phyloP scores from a whole-genome alignment of 1,284 basidiomycete species.

The Agroathelia rolfsii region DNA sequence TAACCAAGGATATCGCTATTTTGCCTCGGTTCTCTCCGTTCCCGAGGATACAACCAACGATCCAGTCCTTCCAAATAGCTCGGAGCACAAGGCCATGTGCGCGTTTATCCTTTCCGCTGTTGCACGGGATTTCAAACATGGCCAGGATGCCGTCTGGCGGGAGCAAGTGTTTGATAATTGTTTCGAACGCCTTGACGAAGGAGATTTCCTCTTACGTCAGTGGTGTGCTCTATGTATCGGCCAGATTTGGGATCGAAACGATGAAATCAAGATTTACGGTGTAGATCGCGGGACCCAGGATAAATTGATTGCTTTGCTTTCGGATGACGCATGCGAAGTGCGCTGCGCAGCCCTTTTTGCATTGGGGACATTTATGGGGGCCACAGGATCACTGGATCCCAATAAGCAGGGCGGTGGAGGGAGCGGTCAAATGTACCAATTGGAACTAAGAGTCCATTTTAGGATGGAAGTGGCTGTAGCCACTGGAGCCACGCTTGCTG shows the following conservation, averaged over 20 bases:
- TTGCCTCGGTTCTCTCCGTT: constrained; percentile 70
- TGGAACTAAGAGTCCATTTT: constrained; percentile 74
- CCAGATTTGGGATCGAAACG: constrained; percentile 91
- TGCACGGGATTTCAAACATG: constrained; percentile 79
- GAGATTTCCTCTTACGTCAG: constrained; percentile 87
- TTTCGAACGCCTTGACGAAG: constrained; percentile 77
- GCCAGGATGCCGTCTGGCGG: constrained; percentile 80
- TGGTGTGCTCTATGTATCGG: constrained; percentile 94
- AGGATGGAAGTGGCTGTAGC: constrained; percentile 72
- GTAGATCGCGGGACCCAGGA: constrained; percentile 81
- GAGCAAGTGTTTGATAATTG: constrained; percentile 88
- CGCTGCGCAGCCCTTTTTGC: constrained; percentile 88
- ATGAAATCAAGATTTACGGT: constrained; percentile 83
- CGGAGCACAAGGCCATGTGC: constrained; percentile 98
- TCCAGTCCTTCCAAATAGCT: constrained; percentile 73
- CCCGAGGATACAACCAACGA: constrained; percentile 38
- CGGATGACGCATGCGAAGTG: constrained; percentile 90
- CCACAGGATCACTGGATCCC: constrained; percentile 61
- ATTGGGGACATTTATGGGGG: constrained; percentile 88
- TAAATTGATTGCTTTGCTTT: constrained; percentile 73
- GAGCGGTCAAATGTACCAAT: constrained; percentile 74
- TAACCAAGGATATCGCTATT: constrained; percentile 83
- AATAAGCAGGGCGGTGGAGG: constrained; percentile 73
- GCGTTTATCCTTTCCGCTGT: constrained; percentile 94
- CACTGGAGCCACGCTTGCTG: constrained; percentile 68